Evolutionary conservation across 257 asterid species (phyloP), one percentile per base, ranked within the genome.

Genomic region (Nicotiana otophora): DNA sequence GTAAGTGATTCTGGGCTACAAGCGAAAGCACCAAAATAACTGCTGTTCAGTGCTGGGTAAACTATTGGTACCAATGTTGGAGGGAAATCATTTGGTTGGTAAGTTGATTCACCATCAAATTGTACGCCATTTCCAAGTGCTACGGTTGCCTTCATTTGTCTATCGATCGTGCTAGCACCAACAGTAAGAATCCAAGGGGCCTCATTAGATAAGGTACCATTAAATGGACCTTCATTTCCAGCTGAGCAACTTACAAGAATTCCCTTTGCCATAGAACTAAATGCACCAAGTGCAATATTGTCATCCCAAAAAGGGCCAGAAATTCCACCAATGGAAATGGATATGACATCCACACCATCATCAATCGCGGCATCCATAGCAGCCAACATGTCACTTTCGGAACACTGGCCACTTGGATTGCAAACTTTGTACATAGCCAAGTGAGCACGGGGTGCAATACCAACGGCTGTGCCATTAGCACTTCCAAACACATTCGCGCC

Each of bases 171-270:
- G 84, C 84, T 67, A 64, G 84, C 84, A 81, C 84, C 84, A 5
- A 81, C 84, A n/a, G 84, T 81, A 19, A 81, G 54, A 31, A 81
- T 53, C 84, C 84, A 81, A 31, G 84, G 84, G 55, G 84, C 80
- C 20, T 81, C 84, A 67, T 81, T 81, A 23, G 84, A 67, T 67
- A 81, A 28, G 51, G 68, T 26, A 8, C 57, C 66, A 30, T 31
- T 46, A 30, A 3, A 0, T 33, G 84, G 84, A 39, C 84, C 84
- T 3, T 0, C 39, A 67, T 67, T 81, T 63, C 84, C 84, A 65
- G 84, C 84, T 31, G 84, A 53, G 68, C 65, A 39, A 81, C 84
- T 81, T 11, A 81, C 69, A 10, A 81, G 46, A 81, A 81, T 53
- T 31, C 84, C 84, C 80, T 81, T 81, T 31, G 46, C 54, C 78